Conservation (phyloP, 2,329 filamentous ascomycete species). For the Bipolaris gigantea region DNA sequence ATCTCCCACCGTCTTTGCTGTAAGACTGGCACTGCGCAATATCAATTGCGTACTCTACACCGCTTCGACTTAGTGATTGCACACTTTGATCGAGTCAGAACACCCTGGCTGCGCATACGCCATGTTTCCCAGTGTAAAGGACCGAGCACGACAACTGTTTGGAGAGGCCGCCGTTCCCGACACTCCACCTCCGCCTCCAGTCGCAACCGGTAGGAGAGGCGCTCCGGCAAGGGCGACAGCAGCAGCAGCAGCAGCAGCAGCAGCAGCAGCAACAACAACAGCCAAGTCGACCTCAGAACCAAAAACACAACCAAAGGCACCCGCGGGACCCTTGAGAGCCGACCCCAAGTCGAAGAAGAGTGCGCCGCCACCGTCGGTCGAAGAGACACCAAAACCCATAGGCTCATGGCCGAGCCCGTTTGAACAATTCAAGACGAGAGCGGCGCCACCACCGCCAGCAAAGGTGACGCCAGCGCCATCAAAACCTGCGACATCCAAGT, state of each 20-base stretch:
- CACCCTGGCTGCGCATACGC: conserved; percentile 5
- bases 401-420: conserved; percentile 13
- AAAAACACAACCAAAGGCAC: conserved; percentile 12
- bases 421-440: conserved; percentile 6
- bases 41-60: conserved; percentile 1
- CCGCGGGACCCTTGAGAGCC: background rate
- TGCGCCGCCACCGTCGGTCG: conserved; percentile 1
- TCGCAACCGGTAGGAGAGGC: conserved; percentile 12
- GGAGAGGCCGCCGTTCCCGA: conserved; percentile 6
- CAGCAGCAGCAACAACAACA: conserved; percentile 9
- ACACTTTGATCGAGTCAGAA: conserved; percentile 1
- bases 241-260: conserved; percentile 12
- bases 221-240: conserved; percentile 12
- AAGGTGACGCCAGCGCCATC: conserved; percentile 5
- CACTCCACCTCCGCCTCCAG: conserved; percentile 8
- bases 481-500: conserved; percentile 14
- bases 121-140: conserved; percentile 29
- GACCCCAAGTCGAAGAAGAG: conserved; percentile 3
- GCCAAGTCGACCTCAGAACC: conserved; percentile 11
- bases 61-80: background rate
- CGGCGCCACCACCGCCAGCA: conserved; percentile 4
- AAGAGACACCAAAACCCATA: conserved; percentile 10
- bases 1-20: conserved; percentile 1
- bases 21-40: background rate
- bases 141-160: conserved; percentile 19